Conservation (phyloP, 768 basidiomycete species). For the Panaeolus papilionaceus region DNA sequence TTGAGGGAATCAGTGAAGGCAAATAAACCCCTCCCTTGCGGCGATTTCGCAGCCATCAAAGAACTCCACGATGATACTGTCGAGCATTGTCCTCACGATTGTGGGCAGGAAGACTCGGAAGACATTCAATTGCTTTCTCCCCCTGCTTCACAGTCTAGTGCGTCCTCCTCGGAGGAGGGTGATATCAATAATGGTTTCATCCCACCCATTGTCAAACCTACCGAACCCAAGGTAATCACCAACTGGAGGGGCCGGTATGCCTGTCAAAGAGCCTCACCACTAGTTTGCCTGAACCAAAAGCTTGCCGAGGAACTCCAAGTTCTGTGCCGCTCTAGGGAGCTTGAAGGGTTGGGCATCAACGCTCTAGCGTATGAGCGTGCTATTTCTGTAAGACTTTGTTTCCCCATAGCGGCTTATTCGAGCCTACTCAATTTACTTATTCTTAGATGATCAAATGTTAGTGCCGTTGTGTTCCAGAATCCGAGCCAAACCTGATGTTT, state of each 20-base stretch:
- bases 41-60: conserved; percentile 60
- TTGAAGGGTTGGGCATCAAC: conserved; percentile 73
- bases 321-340: conserved; percentile 59
- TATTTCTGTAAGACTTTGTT: conserved; percentile 58
- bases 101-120: conserved; percentile 26
- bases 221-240: conserved; percentile 28
- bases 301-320: conserved; percentile 65
- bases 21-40: conserved; percentile 53
- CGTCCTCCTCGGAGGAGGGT: conserved; percentile 4
- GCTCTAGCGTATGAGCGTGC: conserved; percentile 76
- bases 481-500: conserved; percentile 14
- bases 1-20: conserved; percentile 60
- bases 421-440: conserved; percentile 8
- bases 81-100: conserved; percentile 48
- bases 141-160: conserved; percentile 2
- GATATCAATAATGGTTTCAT: conserved; percentile 10
- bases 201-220: conserved; percentile 27
- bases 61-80: conserved; percentile 55
- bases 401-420: not conserved
- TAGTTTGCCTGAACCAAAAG: conserved; percentile 72
- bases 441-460: conserved; percentile 38
- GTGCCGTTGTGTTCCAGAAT: conserved; percentile 9
- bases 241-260: conserved; percentile 56
- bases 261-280: conserved; percentile 67
- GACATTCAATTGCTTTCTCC: not conserved